Percentiles rank a stretch among this genome's conserved stretches.
These are phyloP conservation scores for Funneliformis geosporum DNA, from an alignment of 192 early-diverging fungal genomes.

Conservation along the genomic window DNA sequence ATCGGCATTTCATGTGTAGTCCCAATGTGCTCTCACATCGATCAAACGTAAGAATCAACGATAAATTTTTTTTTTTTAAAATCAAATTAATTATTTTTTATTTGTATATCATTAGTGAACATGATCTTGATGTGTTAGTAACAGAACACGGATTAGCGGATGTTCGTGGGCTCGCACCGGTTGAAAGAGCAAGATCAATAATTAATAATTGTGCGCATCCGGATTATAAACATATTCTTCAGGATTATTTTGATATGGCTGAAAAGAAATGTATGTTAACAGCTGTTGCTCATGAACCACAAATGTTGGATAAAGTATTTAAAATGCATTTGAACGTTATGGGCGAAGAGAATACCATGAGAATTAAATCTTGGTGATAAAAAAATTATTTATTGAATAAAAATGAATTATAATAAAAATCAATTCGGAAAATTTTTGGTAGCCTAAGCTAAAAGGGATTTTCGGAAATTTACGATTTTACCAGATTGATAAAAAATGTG, in stretches of 20 bases:
- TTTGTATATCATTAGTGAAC: constrained; percentile 31
- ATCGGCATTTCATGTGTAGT: constrained; percentile 42
- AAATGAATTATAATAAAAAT: too few species aligned
- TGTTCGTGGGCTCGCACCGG: constrained; percentile 42
- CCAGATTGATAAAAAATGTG: too few species aligned
- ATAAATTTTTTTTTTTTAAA: not conserved
- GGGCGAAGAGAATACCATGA: constrained; percentile 45
- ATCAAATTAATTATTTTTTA: not conserved
- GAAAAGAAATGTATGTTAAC: constrained; percentile 40
- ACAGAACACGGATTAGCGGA: constrained; percentile 50
- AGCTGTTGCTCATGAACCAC: constrained; percentile 46
- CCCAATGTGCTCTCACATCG: constrained; percentile 44
- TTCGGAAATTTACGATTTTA: too few species aligned
- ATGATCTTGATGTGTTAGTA: constrained; percentile 47
- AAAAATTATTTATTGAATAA: not conserved
- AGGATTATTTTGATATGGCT: constrained; percentile 45
- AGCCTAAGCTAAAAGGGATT: too few species aligned
- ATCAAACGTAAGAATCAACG: constrained; percentile 36
- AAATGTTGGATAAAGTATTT: constrained; percentile 48
- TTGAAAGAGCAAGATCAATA: constrained; percentile 45
- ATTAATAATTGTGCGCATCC: constrained; percentile 50
- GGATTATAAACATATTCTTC: constrained; percentile 41
- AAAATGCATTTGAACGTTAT: constrained; percentile 47
- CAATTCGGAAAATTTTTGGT: too few species aligned
- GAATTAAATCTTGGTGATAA: constrained; percentile 41